Base-by-base conservation (phyloP, 23 red algal species). In the Chondrus crispus region DNA sequence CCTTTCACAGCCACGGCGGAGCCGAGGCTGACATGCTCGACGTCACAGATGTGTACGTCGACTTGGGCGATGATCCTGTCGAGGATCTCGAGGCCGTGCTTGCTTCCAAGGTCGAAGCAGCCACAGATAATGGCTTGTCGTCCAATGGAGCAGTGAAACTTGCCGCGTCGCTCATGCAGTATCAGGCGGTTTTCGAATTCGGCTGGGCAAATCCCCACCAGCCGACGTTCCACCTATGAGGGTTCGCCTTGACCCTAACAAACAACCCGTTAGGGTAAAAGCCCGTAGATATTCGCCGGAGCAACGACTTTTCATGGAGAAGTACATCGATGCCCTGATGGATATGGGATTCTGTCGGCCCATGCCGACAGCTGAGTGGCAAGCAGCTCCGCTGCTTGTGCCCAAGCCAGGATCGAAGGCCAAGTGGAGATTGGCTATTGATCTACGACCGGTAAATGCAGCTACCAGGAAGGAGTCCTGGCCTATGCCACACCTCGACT, bases 401-500 rank as follows among this genome's bases (percentile, higher is more conserved):
- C 50, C 87, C 2, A 91, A 91, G 37, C 28, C 49, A 14, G 62
- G 28, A 68, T 29, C 28, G 46, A 51, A 52, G 52, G 11, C 29
- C 62, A 91, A 86, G 26, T 91, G 44, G 14, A 39, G 87, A 13
- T 19, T 91, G 14, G 52, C 74, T 18, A 63, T 91, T 37, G 87
- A 91, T 74, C 72, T 91, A 2, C 12, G 70, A 29, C 87, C 75
- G 3, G 50, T 91, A 9, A 91, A 91, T 64, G 16, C 72, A 5
- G 75, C 74, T 6, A 91, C 72, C 4, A 70, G 37, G 8, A 0
- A 20, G 32, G 2, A 86, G 1, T 10, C 55, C 16, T 86, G 82
- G 82, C 82, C 73, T 22, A 91, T 82, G 74, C 74, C 87, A 3
- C 33, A 91, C 50, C 2, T 91, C 5, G 87, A 80, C 22, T 11